Evolutionary conservation across 805 yeast genomes (phyloP), one percentile per base, ranked within the genome.

Genomic region (Monosporozyma unispora): DNA sequence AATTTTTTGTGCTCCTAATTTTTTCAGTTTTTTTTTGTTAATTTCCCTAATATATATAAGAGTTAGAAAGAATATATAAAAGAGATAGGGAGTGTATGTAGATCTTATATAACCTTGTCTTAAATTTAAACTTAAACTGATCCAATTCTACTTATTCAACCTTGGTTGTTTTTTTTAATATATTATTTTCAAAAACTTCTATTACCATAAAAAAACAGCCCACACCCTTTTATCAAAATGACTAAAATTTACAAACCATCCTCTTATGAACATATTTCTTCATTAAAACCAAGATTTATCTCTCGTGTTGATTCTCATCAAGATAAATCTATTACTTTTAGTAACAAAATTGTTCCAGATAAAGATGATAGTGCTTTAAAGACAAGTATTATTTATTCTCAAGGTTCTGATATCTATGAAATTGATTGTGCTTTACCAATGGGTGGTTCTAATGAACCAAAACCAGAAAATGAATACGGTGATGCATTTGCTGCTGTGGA

Each of bases 401-500:
- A 58, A 46, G 68, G 66, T 8, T 54, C 61, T 31, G 64, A 64
- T 44, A 54, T 65, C 12, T 64, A 58, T 53, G 67, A 64, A 46
- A 48, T 65, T 16, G 64, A 57, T 21, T 57, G 61, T 48, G 56
- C 50, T 23, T 50, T 65, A 48, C 69, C 69, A 19, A 39, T 62
- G 23, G 61, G 61, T 2, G 51, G 59, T 4, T 57, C 58, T 35
- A 49, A 53, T 31, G 49, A 52, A 21, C 11, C 29, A 12, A 46
- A 40, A 9, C 50, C 44, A 35, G 38, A 44, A 9, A 35, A 52
- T 11, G 28, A 19, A 37, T 11, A 31, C 14, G 95, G 84, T 40
- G 91, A 83, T 52, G 88, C 82, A 2, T 74, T 84, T 40, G 81
- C 77, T 22, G 87, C 80, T 50, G 50, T 55, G 11, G 61, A 59